Base-by-base conservation (phyloP, 2,329 filamentous ascomycete genomes). In the Trichoderma semiorbis region DNA sequence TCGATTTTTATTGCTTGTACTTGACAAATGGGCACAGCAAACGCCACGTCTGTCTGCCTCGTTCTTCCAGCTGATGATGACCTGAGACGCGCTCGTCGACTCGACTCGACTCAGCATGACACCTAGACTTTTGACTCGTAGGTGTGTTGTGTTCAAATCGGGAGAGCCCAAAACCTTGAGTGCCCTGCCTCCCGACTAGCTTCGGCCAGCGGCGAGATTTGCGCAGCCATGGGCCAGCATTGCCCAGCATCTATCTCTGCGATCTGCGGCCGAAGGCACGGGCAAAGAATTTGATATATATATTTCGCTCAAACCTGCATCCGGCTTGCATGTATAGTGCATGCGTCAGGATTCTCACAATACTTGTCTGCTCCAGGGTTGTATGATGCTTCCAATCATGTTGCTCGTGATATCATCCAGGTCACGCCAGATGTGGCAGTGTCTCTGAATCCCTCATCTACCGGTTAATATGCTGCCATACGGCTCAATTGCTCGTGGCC, bases 401-500 rank as follows among this genome's bases (percentile, higher is more conserved):
- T 53, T 53, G 67, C 67, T 62, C 43, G 67, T 62, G 67, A 62
- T 69, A 69, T 69, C 67, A 69, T 62, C 28, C 67, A 69, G 39
- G 65, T 69, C 65, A 69, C 65, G 65, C 65, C 65, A 69, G 65
- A 69, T 47, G 65, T 69, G 65, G 55, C 65, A 69, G 65, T 69
- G 55, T 69, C 36, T 69, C 36, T 69, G 65, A 69, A 69, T 69
- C 55, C 65, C 65, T 69, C 67, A 69, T 69, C 55, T 69, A 62
- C 67, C 67, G 67, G 67, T 69, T 69, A 69, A 69, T 69, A 61
- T 69, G 67, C 18, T 47, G 39, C 12, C 67, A 62, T 16, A 53
- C 60, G 67, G 67, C 67, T 69, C 67, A 69, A 69, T 69, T 61
- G 26, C 18, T 36, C n/a, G 24, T n/a, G 34, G 18, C 57, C 39